Base-by-base conservation (phyloP, 352 stramenopile genomes). In the Pythium guiyangense region DNA sequence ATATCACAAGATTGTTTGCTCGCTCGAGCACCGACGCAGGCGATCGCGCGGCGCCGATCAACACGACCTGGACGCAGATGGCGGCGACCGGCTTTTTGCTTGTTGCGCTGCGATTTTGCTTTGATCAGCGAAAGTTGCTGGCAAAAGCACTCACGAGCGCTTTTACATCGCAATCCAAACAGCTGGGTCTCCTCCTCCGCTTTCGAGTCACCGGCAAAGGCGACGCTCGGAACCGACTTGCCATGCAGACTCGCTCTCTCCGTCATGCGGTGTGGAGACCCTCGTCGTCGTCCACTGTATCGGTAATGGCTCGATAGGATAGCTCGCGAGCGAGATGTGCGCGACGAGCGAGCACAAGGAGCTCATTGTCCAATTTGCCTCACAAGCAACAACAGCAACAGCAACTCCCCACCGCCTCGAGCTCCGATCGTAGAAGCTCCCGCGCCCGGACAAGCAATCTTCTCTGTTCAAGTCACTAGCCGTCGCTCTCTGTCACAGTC, bases 291-390 rank as follows among this genome's bases (percentile, higher is more conserved):
- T 34, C 29, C 29, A 9, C 29, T 34, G 29, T 34, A 34, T 34
- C 29, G 29, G 29, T 34, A 34, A 34, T 34, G 29, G 29, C 29
- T 34, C 29, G 29, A 34, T 34, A 49, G 26, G 10, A 49, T 49
- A 25, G 26, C 42, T 55, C 37, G 29, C 25, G 46, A 34, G 8
- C 29, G 47, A 35, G 47, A 31, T 9, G 18, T 18, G 11, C 47
- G n/a, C 11, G 25, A 17, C 29, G 18, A 44, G 39, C 39, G 39
- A n/a, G 14, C 39, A n/a, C 47, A 40, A 22, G n/a, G n/a, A 27
- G 15, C 34, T 56, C 50, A 56, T 56, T 56, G 34, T 56, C 39
- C 50, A 46, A 35, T 56, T 56, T 43, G 50, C 50, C 39, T 56
- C 50, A 18, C 6, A 17, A 25, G 6, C 50, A 56, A 22, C 50